Evolutionary conservation across 257 asterid species (phyloP).

Genomic region (Nicotiana sylvestris): DNA sequence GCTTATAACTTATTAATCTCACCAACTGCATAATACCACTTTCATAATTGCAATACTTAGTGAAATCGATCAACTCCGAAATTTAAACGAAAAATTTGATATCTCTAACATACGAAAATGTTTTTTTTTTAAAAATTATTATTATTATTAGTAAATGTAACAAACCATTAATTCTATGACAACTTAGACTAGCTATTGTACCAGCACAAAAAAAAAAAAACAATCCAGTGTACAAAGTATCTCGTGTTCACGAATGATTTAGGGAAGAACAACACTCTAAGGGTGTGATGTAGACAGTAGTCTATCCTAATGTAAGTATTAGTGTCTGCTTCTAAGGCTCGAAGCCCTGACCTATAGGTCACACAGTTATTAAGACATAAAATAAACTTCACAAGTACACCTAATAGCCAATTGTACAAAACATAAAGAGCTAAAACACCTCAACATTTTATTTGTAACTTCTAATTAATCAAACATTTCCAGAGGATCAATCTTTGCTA

Average conservation of each 20-base stretch:
- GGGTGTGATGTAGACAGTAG: too few species aligned
- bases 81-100: too few species aligned
- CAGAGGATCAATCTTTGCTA: neutral
- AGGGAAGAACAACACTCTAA: too few species aligned
- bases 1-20: neutral
- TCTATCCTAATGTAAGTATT: too few species aligned
- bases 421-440: neutral
- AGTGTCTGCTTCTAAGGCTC: fast-evolving
- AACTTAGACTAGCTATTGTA: neutral
- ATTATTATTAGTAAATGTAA: too few species aligned
- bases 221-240: fast-evolving
- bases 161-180: too few species aligned
- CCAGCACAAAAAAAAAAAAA: neutral
- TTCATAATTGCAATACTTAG: neutral
- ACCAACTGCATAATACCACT: neutral
- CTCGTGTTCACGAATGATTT: too few species aligned
- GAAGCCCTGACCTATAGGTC: too few species aligned
- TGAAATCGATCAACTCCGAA: too few species aligned
- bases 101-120: too few species aligned
- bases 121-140: too few species aligned
- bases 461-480: neutral
- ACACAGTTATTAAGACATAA: neutral
- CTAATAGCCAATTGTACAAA: neutral
- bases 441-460: neutral
- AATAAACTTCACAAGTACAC: neutral